Base-by-base conservation (phyloP, 2,329 filamentous ascomycete species). In the Trichoderma gracile region DNA sequence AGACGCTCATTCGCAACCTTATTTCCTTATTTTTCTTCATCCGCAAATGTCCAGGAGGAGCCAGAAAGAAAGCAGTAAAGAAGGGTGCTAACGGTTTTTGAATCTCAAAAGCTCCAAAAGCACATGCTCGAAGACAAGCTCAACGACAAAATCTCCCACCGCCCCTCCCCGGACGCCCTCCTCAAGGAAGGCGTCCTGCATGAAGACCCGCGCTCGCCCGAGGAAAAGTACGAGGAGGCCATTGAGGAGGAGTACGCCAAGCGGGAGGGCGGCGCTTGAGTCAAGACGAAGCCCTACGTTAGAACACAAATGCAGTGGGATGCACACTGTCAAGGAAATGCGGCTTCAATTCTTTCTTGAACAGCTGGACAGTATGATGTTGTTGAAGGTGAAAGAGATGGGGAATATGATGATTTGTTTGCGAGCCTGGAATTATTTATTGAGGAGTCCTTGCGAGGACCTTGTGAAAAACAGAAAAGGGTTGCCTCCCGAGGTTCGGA, bases 101-200 rank as follows among this genome's bases (percentile, higher is more conserved):
- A 5, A 50, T 45, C 3, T 10, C 19, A n/a, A 64, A 56, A 85
- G 80, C 87, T 97, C 47, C 87, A 93, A 77, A 92, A 89, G 75
- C 89, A 92, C 76, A 97, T 97, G 93, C 86, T 90, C 15, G 90
- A 88, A 66, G 91, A 97, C 76, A 89, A 84, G 63, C 83, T 97
- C 67, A 95, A 96, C 77, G 92, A 96, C 73, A 93, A 93, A 76
- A 87, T 97, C 67, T 85, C 89, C 72, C 84, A 89, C 71, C 85
- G 93, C 21, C 93, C 93, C 1, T 82, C 85, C 42, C 89, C 91
- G 12, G 91, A 93, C 69, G 84, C 89, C 57, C 80, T 97, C 67
- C 82, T 97, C 65, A 87, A 90, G 72, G 87, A 90, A 70, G 93
- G 93, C 5, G 91, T 97, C 63, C 79, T 97, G 68, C 86, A 85